Percentiles rank a stretch among this genome's conserved stretches.
Evolutionary conservation across 768 basidiomycete species (phyloP).

Genomic region (Lactarius quietus): DNA sequence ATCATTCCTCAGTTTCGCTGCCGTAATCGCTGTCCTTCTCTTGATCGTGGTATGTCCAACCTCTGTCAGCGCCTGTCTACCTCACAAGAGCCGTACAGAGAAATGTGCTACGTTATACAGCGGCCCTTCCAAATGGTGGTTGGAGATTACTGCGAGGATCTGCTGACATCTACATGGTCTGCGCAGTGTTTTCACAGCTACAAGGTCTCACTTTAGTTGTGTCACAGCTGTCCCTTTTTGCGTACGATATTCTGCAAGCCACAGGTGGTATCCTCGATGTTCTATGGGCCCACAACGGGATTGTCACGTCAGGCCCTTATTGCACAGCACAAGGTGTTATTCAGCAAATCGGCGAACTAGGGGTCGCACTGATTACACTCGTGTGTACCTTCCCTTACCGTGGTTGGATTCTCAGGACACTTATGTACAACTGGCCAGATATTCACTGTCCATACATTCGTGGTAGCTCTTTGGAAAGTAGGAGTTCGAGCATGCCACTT

Average conservation of each 20-base stretch:
- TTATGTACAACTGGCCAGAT: conserved; percentile 30
- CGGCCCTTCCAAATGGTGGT: background rate
- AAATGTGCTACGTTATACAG: conserved; percentile 16
- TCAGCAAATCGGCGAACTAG: conserved; percentile 43
- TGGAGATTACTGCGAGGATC: conserved; percentile 35
- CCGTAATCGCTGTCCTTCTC: background rate
- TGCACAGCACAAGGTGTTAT: conserved; percentile 41
- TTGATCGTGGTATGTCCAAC: conserved; percentile 17
- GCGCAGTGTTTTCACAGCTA: background rate
- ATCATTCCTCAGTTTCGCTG: conserved; percentile 22
- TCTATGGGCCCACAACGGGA: conserved; percentile 37
- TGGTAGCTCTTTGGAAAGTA: conserved; percentile 37
- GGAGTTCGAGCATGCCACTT: conserved; percentile 30
- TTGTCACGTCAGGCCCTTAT: conserved; percentile 34
- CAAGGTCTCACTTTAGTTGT: conserved; percentile 23
- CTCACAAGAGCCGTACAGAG: conserved; percentile 8
- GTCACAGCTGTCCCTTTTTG: conserved; percentile 28
- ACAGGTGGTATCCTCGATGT: conserved; percentile 38
- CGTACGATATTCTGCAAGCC: conserved; percentile 39
- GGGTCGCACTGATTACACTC: conserved; percentile 41
- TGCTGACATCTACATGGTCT: conserved; percentile 42
- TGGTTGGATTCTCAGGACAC: background rate
- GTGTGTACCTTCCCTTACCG: conserved; percentile 29
- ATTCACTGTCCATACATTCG: conserved; percentile 41
- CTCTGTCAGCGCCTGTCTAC: background rate